Evolutionary conservation across 2,329 filamentous ascomycete species (phyloP), one percentile per base, ranked within the genome.

Genomic region (Xylaria sp.): DNA sequence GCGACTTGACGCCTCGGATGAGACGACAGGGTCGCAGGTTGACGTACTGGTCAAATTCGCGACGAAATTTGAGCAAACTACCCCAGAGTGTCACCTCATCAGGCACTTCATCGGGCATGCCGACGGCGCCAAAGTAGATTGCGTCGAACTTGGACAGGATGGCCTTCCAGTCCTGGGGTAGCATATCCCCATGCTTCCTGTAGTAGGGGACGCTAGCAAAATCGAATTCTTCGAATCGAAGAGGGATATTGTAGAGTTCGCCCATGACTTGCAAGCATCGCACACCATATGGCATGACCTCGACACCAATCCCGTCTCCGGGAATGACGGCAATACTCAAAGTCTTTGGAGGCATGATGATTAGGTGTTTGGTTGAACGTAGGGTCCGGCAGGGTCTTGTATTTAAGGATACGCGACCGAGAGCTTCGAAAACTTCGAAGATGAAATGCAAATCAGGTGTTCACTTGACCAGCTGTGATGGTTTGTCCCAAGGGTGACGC

Each of bases 41-140:
- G 65, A 89, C 83, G 68, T 89, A 90, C 69, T 90, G 87, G 63
- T 90, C 87, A 46, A 90, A 81, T 37, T 85, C 81, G 53, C 89
- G 86, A 37, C 88, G 84, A 68, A 91, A 90, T 17, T 86, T 86
- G 7, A 91, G 78, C 44, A 89, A 84, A 31, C 89, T 81, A 7
- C 83, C 82, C 88, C 88, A 90, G 1, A 91, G 82, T 0, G 85
- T 85, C 60, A 90, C 83, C 64, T 90, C 84, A 65, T 90, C 88
- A 1, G 88, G 87, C 0, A 90, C 86, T 10, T 72, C 66, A 47
- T 77, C 74, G 0, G 79, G 79, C 74, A 80, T 76, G 11, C 88
- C 88, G 4, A 90, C 88, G 6, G 88, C 87, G 13, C 88, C 88
- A 63, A 90, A 90, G 44, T 89, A 81, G 56, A 90, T 88, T 2